phyloP scores from a whole-genome alignment of 2,329 filamentous ascomycete genomes.

The Colletotrichum sp. region DNA sequence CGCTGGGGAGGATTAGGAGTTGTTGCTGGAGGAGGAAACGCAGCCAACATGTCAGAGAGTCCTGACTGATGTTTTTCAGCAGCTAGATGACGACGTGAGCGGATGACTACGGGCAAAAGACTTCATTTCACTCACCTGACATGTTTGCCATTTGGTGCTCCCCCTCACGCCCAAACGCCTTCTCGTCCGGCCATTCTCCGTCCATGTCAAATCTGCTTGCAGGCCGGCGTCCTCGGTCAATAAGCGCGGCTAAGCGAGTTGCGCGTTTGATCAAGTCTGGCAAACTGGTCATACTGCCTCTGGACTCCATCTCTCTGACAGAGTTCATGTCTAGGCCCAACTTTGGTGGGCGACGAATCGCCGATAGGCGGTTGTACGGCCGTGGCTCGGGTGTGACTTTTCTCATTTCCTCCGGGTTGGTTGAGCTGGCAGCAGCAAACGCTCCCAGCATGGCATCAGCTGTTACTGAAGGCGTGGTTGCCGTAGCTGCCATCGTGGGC shows the following conservation, averaged over 20 bases:
- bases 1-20: slow-evolving; percentile 54
- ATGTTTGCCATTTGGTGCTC: slow-evolving; percentile 47
- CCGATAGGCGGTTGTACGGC: slow-evolving; percentile 55
- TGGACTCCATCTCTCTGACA: slow-evolving; percentile 78
- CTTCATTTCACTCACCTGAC: slow-evolving; percentile 21
- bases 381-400: slow-evolving; percentile 30
- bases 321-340: slow-evolving; percentile 75
- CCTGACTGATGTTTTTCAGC: slow-evolving; percentile 56
- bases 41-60: slow-evolving; percentile 69
- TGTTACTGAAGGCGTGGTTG: slow-evolving; percentile 34
- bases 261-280: slow-evolving; percentile 90
- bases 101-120: neutral
- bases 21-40: slow-evolving; percentile 63
- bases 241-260: slow-evolving; percentile 83
- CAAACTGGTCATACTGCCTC: slow-evolving; percentile 90
- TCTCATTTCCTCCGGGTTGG: slow-evolving; percentile 40
- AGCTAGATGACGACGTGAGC: slow-evolving; percentile 30
- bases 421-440: slow-evolving; percentile 53
- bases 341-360: slow-evolving; percentile 70
- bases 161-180: slow-evolving; percentile 39
- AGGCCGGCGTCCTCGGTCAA: slow-evolving; percentile 79
- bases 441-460: slow-evolving; percentile 55
- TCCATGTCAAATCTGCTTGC: slow-evolving; percentile 61
- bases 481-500: slow-evolving; percentile 30
- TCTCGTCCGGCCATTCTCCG: slow-evolving; percentile 53